These are phyloP conservation scores for Globisporangium lucens DNA, from an alignment of 352 stramenopile genomes.

Conservation along the genomic window DNA sequence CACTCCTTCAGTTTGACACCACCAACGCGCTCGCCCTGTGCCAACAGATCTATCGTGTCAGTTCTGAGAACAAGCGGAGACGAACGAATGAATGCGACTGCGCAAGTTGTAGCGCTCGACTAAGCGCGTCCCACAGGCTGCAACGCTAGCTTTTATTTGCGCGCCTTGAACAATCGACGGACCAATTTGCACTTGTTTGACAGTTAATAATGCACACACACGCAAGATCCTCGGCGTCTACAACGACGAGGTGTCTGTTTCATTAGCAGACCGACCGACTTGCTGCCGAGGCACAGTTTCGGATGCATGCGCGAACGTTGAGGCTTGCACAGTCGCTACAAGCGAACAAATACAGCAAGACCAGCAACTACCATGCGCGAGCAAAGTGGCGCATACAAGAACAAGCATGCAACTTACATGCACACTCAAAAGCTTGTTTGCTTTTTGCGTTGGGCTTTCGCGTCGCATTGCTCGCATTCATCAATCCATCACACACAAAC, in stretches of 20 bases:
- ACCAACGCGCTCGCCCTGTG: background rate
- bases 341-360: background rate
- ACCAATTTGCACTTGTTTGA: background rate
- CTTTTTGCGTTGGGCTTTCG: background rate
- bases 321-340: background rate
- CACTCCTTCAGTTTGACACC: background rate
- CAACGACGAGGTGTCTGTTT: background rate
- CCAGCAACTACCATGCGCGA: background rate
- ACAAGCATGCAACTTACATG: background rate
- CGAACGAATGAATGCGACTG: background rate
- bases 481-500: background rate
- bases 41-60: background rate
- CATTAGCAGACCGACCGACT: background rate
- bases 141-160: background rate
- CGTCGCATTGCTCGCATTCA: background rate
- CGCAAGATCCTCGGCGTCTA: background rate
- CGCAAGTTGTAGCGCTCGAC: background rate
- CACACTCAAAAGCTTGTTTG: background rate
- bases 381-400: background rate
- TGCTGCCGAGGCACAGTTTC: background rate
- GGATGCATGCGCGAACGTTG: background rate
- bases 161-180: background rate
- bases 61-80: slow-evolving; percentile 2
- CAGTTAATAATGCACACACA: background rate
- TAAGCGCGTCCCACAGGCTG: background rate